phyloP scores from a whole-genome alignment of 768 basidiomycete genomes.

The Leccinum boreale region DNA sequence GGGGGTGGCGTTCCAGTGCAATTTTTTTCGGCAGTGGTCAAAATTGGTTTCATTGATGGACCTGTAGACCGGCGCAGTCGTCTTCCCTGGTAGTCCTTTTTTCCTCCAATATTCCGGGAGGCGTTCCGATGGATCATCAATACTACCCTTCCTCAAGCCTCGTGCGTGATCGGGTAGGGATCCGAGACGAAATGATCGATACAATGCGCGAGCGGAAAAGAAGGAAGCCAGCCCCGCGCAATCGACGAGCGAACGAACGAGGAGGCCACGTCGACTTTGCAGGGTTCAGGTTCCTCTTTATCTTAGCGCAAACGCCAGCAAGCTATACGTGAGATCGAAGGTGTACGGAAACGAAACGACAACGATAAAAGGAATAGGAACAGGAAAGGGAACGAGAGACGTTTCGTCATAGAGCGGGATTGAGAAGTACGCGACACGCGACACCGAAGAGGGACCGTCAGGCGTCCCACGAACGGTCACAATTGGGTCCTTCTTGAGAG shows the following conservation, averaged over 20 bases:
- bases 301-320: not conserved
- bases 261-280: not conserved
- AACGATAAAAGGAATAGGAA: not conserved
- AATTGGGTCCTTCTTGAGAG: not conserved
- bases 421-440: not conserved
- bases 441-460: not conserved
- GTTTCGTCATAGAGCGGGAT: not conserved
- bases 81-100: not conserved
- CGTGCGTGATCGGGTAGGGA: not conserved
- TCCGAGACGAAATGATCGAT: not conserved
- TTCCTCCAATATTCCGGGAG: not conserved
- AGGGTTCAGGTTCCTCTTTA: not conserved
- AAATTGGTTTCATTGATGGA: not conserved
- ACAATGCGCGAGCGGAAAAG: not conserved
- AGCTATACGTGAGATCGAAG: not conserved
- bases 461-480: not conserved
- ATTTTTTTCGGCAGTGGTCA: not conserved
- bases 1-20: not conserved
- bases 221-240: not conserved
- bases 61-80: not conserved
- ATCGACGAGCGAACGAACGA: not conserved
- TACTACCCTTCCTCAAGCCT: not conserved
- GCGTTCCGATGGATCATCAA: not conserved
- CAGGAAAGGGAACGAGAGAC: not conserved
- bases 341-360: not conserved